These are phyloP conservation scores for Trypanosoma melophagium DNA, from an alignment of 208 protist genomes.

Conservation along the genomic window DNA sequence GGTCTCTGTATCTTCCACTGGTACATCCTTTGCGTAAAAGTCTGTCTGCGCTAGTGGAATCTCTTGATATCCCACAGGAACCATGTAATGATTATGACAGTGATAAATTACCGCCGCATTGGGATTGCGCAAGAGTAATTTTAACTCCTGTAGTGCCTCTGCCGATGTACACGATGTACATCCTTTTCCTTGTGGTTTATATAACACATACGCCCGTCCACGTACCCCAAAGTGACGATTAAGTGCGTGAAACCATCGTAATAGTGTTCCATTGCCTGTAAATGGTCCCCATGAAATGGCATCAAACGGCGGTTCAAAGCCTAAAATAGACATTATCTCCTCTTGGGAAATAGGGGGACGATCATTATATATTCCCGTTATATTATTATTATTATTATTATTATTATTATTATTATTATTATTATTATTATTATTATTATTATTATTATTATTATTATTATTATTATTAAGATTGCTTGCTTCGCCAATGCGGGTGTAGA, in stretches of 20 bases:
- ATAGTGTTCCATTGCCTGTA: conserved; percentile 89
- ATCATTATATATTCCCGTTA: background rate
- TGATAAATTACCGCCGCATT: conserved; percentile 90
- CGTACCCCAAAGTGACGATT: conserved; percentile 69
- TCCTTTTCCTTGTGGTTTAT: conserved; percentile 74
- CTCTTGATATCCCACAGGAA: conserved; percentile 88
- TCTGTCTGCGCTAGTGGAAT: conserved; percentile 73
- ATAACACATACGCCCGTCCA: conserved; percentile 74
- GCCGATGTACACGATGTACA: conserved; percentile 60
- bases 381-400: no score
- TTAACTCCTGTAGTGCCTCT: conserved; percentile 56
- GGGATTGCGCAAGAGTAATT: conserved; percentile 62
- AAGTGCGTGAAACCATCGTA: conserved; percentile 91
- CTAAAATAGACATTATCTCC: conserved; percentile 85
- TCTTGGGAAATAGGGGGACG: conserved; percentile 81
- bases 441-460: no score
- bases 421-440: no score
- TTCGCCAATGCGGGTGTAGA: conserved; percentile 86
- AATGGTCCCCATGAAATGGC: conserved; percentile 89
- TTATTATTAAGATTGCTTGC: conserved; percentile 9
- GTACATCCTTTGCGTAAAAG: conserved; percentile 58
- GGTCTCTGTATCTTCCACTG: conserved; percentile 54
- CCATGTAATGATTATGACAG: conserved; percentile 94
- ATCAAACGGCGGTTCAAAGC: conserved; percentile 88
- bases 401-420: no score